Conservation (phyloP, 2,329 filamentous ascomycete genomes). For the Trichoderma endophyticum region DNA sequence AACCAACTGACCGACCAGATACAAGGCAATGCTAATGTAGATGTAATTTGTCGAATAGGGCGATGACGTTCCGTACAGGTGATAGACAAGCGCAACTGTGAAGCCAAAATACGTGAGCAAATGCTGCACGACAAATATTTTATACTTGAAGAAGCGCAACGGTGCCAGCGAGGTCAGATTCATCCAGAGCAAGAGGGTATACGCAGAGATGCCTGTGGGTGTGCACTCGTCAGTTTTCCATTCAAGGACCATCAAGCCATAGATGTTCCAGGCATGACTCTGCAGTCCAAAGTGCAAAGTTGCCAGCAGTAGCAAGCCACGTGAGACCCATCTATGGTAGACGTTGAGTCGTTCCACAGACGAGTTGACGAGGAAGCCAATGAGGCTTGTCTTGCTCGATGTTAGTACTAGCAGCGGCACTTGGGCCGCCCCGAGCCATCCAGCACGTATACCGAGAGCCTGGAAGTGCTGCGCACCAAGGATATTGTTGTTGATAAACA, state of each 20-base stretch:
- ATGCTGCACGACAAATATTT: slow-evolving; percentile 1
- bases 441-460: not conserved
- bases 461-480: not conserved
- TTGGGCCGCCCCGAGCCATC: slow-evolving; percentile 1
- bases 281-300: not conserved
- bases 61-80: not conserved
- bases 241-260: not conserved
- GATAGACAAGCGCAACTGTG: not conserved
- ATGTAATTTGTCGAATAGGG: slow-evolving; percentile 1
- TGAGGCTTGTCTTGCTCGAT: not conserved
- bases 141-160: not conserved
- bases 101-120: slow-evolving; percentile 6
- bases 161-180: not conserved
- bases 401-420: not conserved
- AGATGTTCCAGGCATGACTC: not conserved
- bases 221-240: not conserved
- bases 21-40: not conserved
- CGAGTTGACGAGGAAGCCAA: not conserved
- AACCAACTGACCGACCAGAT: not conserved
- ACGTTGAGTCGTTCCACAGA: slow-evolving; percentile 7
- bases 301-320: not conserved
- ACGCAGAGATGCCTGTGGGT: not conserved
- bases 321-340: not conserved
- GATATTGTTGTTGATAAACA: not conserved
- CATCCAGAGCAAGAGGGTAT: slow-evolving; percentile 3